These are phyloP conservation scores for Penicillium polonicum DNA, from an alignment of 2,329 filamentous ascomycete species.

Conservation along the genomic window DNA sequence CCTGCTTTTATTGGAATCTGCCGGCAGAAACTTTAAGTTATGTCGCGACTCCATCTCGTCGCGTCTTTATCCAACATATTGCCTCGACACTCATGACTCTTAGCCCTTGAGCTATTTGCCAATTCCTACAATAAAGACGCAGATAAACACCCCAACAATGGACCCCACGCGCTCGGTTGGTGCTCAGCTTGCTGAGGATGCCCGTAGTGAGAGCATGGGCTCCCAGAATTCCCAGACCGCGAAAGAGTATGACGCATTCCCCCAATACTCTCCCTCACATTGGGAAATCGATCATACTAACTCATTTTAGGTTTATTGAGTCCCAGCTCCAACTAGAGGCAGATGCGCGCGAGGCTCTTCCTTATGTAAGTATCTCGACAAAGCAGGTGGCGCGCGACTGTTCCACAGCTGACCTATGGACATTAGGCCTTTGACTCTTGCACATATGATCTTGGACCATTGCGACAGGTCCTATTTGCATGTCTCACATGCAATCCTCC, in stretches of 20 bases:
- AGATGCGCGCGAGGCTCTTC: constrained; percentile 90
- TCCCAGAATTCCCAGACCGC: constrained; percentile 69
- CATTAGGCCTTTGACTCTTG: constrained; percentile 85
- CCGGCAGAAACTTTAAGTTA: neutral
- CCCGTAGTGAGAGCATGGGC: constrained; percentile 39
- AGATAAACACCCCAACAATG: constrained; percentile 18
- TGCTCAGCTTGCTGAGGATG: constrained; percentile 14
- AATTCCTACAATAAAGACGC: neutral
- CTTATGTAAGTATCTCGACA: constrained; percentile 64
- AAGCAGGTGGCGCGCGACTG: neutral
- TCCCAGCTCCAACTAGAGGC: constrained; percentile 87
- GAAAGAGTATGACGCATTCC: constrained; percentile 55
- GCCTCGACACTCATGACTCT: neutral
- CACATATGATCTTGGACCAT: constrained; percentile 81
- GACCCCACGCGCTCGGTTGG: constrained; percentile 15
- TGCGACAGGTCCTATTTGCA: constrained; percentile 86
- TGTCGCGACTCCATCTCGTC: neutral
- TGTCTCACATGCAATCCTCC: constrained; percentile 92
- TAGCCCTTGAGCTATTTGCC: neutral
- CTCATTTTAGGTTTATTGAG: constrained; percentile 69
- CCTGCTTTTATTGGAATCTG: neutral
- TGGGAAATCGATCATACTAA: neutral
- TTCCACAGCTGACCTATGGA: constrained; percentile 13
- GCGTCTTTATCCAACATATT: neutral
- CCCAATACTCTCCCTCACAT: neutral